Percentiles rank a stretch among this genome's conserved stretches.
phyloP scores from a whole-genome alignment of 2,329 filamentous ascomycete species.

The Lachnellula arida region DNA sequence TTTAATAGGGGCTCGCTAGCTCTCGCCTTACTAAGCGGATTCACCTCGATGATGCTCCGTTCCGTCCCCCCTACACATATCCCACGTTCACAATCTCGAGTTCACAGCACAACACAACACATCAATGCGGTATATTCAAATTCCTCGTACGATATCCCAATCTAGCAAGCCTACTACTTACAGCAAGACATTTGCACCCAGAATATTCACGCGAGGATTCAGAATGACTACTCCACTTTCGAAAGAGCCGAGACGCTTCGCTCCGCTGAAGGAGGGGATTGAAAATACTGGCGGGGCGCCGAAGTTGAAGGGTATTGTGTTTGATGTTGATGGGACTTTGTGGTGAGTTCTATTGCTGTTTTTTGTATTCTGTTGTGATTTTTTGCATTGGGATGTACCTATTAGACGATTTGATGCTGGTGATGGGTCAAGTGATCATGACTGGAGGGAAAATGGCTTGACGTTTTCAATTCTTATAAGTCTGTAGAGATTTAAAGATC shows the following conservation, averaged over 20 bases:
- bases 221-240: slow-evolving; percentile 20
- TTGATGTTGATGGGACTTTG: slow-evolving; percentile 93
- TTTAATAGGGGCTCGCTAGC: too few relatives aligned
- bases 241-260: slow-evolving; percentile 42
- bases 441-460: background rate
- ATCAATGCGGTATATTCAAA: background rate
- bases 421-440: background rate
- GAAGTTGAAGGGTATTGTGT: slow-evolving; percentile 60
- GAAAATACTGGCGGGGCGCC: slow-evolving; percentile 32
- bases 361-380: background rate
- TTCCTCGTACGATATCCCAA: background rate
- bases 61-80: too few relatives aligned
- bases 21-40: background rate
- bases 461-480: too few relatives aligned
- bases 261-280: slow-evolving; percentile 44
- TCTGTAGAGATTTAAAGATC: too few relatives aligned
- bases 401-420: background rate
- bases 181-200: background rate
- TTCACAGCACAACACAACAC: background rate
- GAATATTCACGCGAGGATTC: slow-evolving; percentile 6
- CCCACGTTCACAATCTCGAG: too few relatives aligned
- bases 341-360: slow-evolving; percentile 55
- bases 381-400: background rate
- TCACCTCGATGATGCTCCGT: background rate
- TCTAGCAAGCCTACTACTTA: too few relatives aligned